These are phyloP conservation scores for Starmerella bombi DNA, from an alignment of 805 yeast genomes.

Conservation along the genomic window DNA sequence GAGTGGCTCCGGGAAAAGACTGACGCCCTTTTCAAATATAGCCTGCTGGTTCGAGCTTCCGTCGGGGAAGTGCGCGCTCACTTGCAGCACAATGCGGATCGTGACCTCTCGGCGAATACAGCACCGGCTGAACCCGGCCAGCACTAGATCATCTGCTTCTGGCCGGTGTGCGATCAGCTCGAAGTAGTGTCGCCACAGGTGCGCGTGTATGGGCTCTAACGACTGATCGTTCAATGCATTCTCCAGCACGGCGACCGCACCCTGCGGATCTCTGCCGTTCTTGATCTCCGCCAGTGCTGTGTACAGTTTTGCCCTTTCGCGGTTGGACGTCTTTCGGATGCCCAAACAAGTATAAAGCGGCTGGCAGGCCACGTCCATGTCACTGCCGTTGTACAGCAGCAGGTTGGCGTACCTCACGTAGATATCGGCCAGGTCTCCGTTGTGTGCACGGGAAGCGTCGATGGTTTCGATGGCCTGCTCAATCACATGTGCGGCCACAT, in stretches of 20 bases:
- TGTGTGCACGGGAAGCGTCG: conserved; percentile 28
- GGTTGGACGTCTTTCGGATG: neutral
- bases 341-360: conserved; percentile 1
- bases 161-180: neutral
- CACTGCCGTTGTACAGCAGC: conserved; percentile 10
- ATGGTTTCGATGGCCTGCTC: conserved; percentile 54
- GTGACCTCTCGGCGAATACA: conserved; percentile 7
- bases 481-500: conserved; percentile 40
- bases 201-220: neutral
- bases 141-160: conserved; percentile 1
- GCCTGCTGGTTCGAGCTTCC: conserved; percentile 7
- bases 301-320: conserved; percentile 1
- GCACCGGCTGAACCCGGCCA: conserved; percentile 10
- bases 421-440: conserved; percentile 7
- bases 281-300: conserved; percentile 6
- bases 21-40: conserved; percentile 11
- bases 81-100: conserved; percentile 9
- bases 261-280: neutral
- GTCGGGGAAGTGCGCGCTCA: conserved; percentile 4
- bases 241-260: conserved; percentile 2
- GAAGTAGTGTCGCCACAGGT: conserved; percentile 11
- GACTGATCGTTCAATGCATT: neutral
- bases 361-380: neutral
- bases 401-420: conserved; percentile 11
- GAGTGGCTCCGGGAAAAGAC: conserved; percentile 9